A percentile compares a stretch with the other conserved stretches of the same genome.
phyloP scores from a whole-genome alignment of 371 early-diverging fungal species.

The Circinella umbellata region DNA sequence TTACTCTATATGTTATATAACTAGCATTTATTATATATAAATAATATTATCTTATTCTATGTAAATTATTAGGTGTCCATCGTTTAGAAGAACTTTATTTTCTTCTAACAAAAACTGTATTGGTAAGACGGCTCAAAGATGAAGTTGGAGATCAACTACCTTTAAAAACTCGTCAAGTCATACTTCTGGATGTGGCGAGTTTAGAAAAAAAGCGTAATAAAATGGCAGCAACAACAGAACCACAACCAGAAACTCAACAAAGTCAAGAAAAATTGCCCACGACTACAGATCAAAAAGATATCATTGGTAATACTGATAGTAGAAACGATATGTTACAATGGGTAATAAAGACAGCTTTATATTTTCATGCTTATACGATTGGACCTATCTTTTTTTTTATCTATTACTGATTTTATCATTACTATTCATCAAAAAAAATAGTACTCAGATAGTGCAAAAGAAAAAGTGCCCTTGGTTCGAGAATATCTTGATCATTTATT shows the following conservation, averaged over 20 bases:
- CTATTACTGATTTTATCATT: background rate
- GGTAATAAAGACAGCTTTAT: background rate
- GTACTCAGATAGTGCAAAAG: constrained; percentile 38
- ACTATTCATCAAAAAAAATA: background rate
- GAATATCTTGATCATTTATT: constrained; percentile 56
- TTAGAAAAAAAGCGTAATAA: background rate
- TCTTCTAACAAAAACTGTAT: constrained; percentile 52
- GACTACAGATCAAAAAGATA: background rate
- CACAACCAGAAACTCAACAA: background rate
- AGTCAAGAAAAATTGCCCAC: background rate
- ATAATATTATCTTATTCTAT: constrained; percentile 3
- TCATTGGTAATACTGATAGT: background rate
- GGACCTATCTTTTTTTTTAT: no score
- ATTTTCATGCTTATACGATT: background rate
- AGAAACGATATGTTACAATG: background rate
- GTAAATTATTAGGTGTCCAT: constrained; percentile 42
- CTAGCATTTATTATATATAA: background rate
- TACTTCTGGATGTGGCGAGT: constrained; percentile 29
- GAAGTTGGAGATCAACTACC: constrained; percentile 59
- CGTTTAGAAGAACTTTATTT: constrained; percentile 63
- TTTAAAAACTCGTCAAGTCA: constrained; percentile 44
- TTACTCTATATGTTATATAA: constrained; percentile 13
- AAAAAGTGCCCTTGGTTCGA: constrained; percentile 50
- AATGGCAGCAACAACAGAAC: background rate
- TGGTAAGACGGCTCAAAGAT: constrained; percentile 63